Evolutionary conservation across 805 yeast species (phyloP).

Genomic region (Wickerhamiella australiensis): DNA sequence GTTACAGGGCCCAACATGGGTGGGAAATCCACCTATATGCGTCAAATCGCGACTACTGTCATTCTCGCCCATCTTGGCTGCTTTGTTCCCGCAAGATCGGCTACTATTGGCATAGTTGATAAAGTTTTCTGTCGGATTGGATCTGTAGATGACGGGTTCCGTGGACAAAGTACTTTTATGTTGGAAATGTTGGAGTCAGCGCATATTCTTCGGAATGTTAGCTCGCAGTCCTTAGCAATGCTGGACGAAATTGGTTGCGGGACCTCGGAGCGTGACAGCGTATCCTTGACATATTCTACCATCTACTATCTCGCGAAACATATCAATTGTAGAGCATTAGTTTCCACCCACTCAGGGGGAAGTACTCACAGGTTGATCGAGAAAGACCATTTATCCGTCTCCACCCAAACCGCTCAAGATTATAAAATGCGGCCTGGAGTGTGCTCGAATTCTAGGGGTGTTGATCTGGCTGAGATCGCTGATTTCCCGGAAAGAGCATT

Average conservation of each 20-base stretch:
- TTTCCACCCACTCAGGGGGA: constrained; percentile 76
- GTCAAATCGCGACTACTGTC: constrained; percentile 55
- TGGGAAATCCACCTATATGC: constrained; percentile 66
- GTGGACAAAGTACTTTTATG: constrained; percentile 80
- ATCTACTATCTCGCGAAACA: constrained; percentile 40
- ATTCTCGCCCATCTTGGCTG: constrained; percentile 69
- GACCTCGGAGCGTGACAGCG: constrained; percentile 73
- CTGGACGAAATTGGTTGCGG: constrained; percentile 88
- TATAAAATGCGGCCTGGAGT: constrained; percentile 55
- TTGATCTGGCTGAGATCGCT: constrained; percentile 63
- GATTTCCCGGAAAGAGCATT: constrained; percentile 47
- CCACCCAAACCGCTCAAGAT: constrained; percentile 16
- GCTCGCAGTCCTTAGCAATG: constrained; percentile 56
- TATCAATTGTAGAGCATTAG: constrained; percentile 61
- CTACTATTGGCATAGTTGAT: constrained; percentile 59
- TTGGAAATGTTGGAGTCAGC: constrained; percentile 85
- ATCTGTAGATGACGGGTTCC: constrained; percentile 60
- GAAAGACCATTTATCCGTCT: constrained; percentile 19
- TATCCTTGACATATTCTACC: constrained; percentile 73
- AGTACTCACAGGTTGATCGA: constrained; percentile 37
- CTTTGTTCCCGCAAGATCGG: constrained; percentile 54
- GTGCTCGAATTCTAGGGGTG: constrained; percentile 62
- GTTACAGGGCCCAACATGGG: constrained; percentile 90
- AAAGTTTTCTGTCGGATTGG: constrained; percentile 71
- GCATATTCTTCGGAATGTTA: constrained; percentile 51